Evolutionary conservation across 2,329 filamentous ascomycete genomes (phyloP), one percentile per base, ranked within the genome.

Genomic region (Acrocalymma vagum): DNA sequence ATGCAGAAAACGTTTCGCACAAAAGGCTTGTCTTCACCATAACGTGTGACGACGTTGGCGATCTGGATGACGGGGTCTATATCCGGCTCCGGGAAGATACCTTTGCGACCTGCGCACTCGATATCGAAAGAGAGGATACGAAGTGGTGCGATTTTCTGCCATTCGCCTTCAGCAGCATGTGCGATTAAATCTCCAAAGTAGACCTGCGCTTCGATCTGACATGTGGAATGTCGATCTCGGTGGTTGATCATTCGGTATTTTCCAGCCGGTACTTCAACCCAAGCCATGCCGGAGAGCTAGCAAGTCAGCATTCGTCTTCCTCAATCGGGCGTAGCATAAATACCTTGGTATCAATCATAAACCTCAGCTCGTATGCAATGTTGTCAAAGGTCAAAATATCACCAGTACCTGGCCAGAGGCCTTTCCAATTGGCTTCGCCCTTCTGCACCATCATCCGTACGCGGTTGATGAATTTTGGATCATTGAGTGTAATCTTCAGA

Each of bases 41-140:
- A 96, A 62, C 86, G 81, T 21, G 92, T 97, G 13, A 99, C 93
- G 5, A 97, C 84, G 60, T 96, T 97, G 42, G 94, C 94, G 51
- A 99, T 99, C 69, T 99, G 94, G 54, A 99, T 99, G 53, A 99
- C 92, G 0, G 93, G 91, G 60, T 99, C 94, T 14, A 90, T 75
- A 46, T 93, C 85, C 8, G 95, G 85, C 69, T 99, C 94, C 0
- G 95, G 94, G 62, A 99, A 99, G 63, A 99, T 88, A 53, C 94
- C 94, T 72, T 99, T 97, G 57, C 95, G 88, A 35, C 94, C 94
- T 57, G 94, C 94, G 70, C 94, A 99, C 71, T 99, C 94, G 58
- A 99, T 99, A 82, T 99, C 94, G 63, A 99, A 97, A 4, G 94
- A 97, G 29, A 99, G 73, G 30, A 96, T 87, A 47, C 94, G 85